Conservation (phyloP, 352 stramenopile species). For the Halophytophthora polymorphica region DNA sequence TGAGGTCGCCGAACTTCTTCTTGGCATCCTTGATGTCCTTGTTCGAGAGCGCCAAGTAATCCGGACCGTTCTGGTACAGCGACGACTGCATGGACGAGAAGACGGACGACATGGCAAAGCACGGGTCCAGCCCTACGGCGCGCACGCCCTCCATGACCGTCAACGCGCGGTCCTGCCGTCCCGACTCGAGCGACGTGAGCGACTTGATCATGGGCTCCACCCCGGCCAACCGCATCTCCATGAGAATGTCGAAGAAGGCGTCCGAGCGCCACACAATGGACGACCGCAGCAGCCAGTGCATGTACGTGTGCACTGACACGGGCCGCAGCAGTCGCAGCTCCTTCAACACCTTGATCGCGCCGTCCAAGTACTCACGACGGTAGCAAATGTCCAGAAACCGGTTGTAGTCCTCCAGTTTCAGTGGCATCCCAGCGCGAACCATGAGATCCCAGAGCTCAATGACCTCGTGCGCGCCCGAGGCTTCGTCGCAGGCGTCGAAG, state of each 20-base stretch:
- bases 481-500: conserved; percentile 71
- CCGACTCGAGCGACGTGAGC: conserved; percentile 80
- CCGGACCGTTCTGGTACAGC: conserved; percentile 68
- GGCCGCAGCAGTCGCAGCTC: conserved; percentile 59
- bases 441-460: conserved; percentile 75
- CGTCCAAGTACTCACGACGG: conserved; percentile 70
- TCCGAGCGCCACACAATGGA: conserved; percentile 80
- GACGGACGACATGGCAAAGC: conserved; percentile 84
- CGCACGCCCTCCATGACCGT: conserved; percentile 88
- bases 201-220: conserved; percentile 83
- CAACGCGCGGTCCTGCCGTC: conserved; percentile 76
- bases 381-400: conserved; percentile 78
- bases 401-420: conserved; percentile 60
- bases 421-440: conserved; percentile 52
- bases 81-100: conserved; percentile 78
- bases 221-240: conserved; percentile 81
- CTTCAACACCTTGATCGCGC: conserved; percentile 75
- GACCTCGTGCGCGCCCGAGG: conserved; percentile 52
- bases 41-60: conserved; percentile 39
- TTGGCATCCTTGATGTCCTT: conserved; percentile 47
- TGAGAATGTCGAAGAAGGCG: conserved; percentile 82
- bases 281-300: conserved; percentile 79
- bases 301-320: conserved; percentile 76
- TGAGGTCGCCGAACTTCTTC: conserved; percentile 62
- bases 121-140: conserved; percentile 77